Evolutionary conservation across 805 yeast genomes (phyloP).

Genomic region (Pichia manshurica): DNA sequence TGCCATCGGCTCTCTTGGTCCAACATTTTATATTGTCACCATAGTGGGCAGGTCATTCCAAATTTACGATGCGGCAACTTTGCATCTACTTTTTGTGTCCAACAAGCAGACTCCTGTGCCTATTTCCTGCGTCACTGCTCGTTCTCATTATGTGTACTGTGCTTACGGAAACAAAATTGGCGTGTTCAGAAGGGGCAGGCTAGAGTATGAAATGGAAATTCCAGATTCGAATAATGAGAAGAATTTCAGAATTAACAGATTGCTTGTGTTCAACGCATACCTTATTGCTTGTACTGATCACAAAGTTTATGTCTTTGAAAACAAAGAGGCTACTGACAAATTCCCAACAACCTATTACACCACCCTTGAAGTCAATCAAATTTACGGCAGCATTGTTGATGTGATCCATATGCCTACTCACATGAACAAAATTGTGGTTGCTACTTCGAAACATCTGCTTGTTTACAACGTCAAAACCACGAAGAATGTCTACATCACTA

Average conservation of each 20-base stretch:
- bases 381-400: slow-evolving; percentile 68
- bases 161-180: slow-evolving; percentile 69
- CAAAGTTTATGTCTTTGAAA: slow-evolving; percentile 28
- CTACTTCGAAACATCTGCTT: slow-evolving; percentile 59
- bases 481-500: slow-evolving; percentile 48
- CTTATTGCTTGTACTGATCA: slow-evolving; percentile 50
- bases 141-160: slow-evolving; percentile 78
- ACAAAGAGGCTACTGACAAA: slow-evolving; percentile 30
- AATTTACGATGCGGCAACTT: slow-evolving; percentile 83
- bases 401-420: slow-evolving; percentile 85
- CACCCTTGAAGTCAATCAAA: slow-evolving; percentile 47
- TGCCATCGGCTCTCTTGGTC: slow-evolving; percentile 82
- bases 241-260: slow-evolving; percentile 36
- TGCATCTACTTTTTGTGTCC: slow-evolving; percentile 82
- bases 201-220: slow-evolving; percentile 39
- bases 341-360: slow-evolving; percentile 64
- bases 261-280: slow-evolving; percentile 73
- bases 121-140: slow-evolving; percentile 70
- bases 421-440: slow-evolving; percentile 78
- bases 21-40: slow-evolving; percentile 81
- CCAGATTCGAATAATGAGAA: slow-evolving; percentile 19
- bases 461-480: slow-evolving; percentile 76
- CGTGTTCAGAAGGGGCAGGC: slow-evolving; percentile 73
- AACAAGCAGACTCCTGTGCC: slow-evolving; percentile 65
- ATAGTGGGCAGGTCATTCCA: slow-evolving; percentile 88